Conservation (phyloP, 1,284 basidiomycete genomes). For the Sparassis latifolia region DNA sequence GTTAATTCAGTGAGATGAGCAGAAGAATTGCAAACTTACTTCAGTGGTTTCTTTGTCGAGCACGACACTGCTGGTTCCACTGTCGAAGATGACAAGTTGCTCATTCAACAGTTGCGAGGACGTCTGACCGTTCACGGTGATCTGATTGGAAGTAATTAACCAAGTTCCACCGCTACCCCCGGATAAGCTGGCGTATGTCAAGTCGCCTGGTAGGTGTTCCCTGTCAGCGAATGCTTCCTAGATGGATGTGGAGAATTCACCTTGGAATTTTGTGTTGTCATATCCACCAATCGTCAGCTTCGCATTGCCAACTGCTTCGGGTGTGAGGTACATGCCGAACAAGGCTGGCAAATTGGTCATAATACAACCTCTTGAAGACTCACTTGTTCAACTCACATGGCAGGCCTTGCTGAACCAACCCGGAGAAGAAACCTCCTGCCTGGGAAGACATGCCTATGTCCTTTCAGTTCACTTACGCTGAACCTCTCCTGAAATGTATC, state of each 20-base stretch:
- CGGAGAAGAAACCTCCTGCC: conserved; percentile 43
- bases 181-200: conserved; percentile 36
- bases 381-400: conserved; percentile 29
- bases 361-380: neutral
- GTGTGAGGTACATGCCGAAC: conserved; percentile 48
- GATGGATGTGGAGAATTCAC: conserved; percentile 20
- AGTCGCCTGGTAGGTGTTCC: conserved; percentile 25
- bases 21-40: conserved; percentile 11
- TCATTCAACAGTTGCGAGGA: conserved; percentile 32
- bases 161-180: conserved; percentile 32
- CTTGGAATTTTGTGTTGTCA: conserved; percentile 42
- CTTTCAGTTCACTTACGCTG: neutral
- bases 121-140: conserved; percentile 48
- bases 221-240: neutral
- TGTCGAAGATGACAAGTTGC: conserved; percentile 48
- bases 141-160: conserved; percentile 38
- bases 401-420: conserved; percentile 39
- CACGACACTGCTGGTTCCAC: conserved; percentile 49
- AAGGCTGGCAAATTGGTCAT: conserved; percentile 28
- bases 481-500: neutral
- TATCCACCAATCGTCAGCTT: conserved; percentile 50
- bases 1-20: no score
- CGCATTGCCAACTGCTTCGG: conserved; percentile 40
- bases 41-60: conserved; percentile 41
- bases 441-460: conserved; percentile 40